Evolutionary conservation across 2,329 filamentous ascomycete genomes (phyloP).

Genomic region (Fusarium sp.): DNA sequence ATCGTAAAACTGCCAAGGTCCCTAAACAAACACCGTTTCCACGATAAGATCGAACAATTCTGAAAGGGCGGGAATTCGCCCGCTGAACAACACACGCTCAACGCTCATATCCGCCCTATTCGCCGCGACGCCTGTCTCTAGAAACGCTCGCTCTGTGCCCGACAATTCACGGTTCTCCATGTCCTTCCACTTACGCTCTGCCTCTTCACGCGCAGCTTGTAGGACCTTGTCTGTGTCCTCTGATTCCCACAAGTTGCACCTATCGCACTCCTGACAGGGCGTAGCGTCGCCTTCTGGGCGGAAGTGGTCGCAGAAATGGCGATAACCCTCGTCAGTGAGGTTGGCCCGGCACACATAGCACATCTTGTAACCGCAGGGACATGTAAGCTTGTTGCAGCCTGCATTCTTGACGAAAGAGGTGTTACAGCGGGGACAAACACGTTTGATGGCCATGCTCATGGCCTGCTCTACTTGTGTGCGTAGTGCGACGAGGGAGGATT

Average conservation of each 20-base stretch:
- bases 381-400: constrained; percentile 97
- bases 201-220: constrained; percentile 75
- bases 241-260: constrained; percentile 83
- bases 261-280: constrained; percentile 81
- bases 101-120: constrained; percentile 48
- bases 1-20: constrained; percentile 2
- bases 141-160: constrained; percentile 67
- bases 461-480: constrained; percentile 92
- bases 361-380: constrained; percentile 96
- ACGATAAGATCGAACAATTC: constrained; percentile 63
- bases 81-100: constrained; percentile 51
- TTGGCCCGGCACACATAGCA: constrained; percentile 94
- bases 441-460: constrained; percentile 93
- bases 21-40: constrained; percentile 59
- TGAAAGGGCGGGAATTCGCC: constrained; percentile 55
- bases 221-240: constrained; percentile 79
- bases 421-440: constrained; percentile 91
- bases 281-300: constrained; percentile 80
- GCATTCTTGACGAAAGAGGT: constrained; percentile 92
- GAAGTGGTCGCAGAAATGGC: constrained; percentile 97
- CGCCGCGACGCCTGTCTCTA: constrained; percentile 65
- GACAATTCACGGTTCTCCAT: constrained; percentile 71
- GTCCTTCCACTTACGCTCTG: constrained; percentile 78
- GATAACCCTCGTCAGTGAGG: constrained; percentile 81
- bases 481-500: constrained; percentile 83